Base-by-base conservation (phyloP, 345 rosid genomes). In the Lepidium didymum region DNA sequence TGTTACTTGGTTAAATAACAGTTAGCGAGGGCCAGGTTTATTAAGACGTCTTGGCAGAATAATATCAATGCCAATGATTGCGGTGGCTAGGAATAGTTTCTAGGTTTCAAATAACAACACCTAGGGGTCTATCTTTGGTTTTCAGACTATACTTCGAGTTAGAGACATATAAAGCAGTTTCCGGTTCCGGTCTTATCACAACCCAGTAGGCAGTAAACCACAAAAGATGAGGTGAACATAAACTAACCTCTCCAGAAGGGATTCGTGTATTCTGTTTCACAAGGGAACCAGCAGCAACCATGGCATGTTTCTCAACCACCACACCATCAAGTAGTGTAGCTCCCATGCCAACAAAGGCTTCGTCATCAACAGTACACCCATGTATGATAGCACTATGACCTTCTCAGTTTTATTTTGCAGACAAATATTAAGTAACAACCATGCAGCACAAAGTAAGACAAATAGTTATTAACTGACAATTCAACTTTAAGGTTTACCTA, bases 231-330 rank as follows among this genome's bases (percentile, higher is more conserved):
- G 3, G n/a, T 23, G 42, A 65, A 36, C 7, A 65, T 63, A 53
- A 57, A 45, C 9, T 65, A 80, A 89, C 97, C 97, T 91, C 96
- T 76, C 94, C 90, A 49, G 86, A 72, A 23, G 96, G 97, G 59
- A 91, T 87, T 80, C 64, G 85, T 1, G 96, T 84, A 61, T 89
- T 87, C 79, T 89, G 92, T 75, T 78, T 81, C 56, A 91, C 97
- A 70, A 91, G 94, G 45, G 97, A 79, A 68, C 97, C 97, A 10
- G 97, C 97, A 81, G 96, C 94, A 77, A 91, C 90, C 92, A 91
- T 89, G 62, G 83, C 88, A 83, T 89, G 81, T 78, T 87, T 91
- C 85, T 89, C 96, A 62, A 91, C 94, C 74, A 80, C 83, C 19
- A 78, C 92, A 60, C 96, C 97, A 67, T 91, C 97, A 6, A 91